These are phyloP conservation scores for Rhizophagus clarus DNA, from an alignment of 192 early-diverging fungal species.

Conservation along the genomic window DNA sequence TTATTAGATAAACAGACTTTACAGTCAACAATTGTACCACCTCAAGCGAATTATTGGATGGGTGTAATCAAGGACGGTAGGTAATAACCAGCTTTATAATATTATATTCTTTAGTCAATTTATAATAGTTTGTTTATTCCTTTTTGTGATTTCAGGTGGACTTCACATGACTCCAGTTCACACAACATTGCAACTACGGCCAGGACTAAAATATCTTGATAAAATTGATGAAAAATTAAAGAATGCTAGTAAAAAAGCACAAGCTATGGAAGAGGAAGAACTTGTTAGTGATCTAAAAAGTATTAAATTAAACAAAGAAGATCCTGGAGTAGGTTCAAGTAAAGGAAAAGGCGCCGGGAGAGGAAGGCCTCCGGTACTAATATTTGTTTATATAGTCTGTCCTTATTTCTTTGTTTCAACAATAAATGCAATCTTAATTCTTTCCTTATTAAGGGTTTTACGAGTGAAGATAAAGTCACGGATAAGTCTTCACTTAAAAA, in stretches of 20 bases:
- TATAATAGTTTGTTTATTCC: not conserved
- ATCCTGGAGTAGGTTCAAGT: slow-evolving; percentile 36
- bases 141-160: slow-evolving; percentile 54
- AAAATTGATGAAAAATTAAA: slow-evolving; percentile 84
- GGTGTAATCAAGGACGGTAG: slow-evolving; percentile 76
- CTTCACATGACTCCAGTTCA: slow-evolving; percentile 84
- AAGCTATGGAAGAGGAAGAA: slow-evolving; percentile 71
- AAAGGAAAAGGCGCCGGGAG: not conserved
- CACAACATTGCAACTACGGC: slow-evolving; percentile 79
- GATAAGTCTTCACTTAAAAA: slow-evolving; percentile 62
- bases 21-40: slow-evolving; percentile 75
- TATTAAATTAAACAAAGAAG: slow-evolving; percentile 39
- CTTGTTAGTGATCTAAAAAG: slow-evolving; percentile 41
- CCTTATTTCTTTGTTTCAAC: not conserved
- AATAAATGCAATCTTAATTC: not conserved
- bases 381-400: not conserved
- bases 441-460: slow-evolving; percentile 47
- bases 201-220: slow-evolving; percentile 88
- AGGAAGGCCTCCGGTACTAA: not conserved
- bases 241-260: slow-evolving; percentile 65
- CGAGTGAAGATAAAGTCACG: slow-evolving; percentile 58
- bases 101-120: slow-evolving; percentile 1
- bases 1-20: slow-evolving; percentile 84
- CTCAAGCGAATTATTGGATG: slow-evolving; percentile 79
- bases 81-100: not conserved